Percentiles rank a stretch among this genome's conserved stretches.
Conservation (phyloP, 225 moss, liverwort and hornwort species). For the Climacium dendroides region DNA sequence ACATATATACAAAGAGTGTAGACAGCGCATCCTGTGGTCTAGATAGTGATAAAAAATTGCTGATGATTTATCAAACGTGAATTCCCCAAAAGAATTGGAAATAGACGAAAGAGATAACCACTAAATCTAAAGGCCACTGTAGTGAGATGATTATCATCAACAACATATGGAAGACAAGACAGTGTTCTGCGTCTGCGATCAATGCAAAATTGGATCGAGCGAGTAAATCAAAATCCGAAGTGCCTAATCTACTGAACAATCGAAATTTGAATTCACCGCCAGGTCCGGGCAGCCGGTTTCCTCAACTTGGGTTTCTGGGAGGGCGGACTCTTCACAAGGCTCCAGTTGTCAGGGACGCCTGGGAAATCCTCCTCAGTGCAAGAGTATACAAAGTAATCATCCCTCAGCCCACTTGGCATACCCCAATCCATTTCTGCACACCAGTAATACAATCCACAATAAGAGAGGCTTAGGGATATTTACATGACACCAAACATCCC, state of each 20-base stretch:
- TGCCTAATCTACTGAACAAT: background rate
- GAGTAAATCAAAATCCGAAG: background rate
- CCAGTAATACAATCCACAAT: background rate
- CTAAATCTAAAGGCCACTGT: background rate
- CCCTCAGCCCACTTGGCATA: conserved; percentile 9
- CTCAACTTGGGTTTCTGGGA: conserved; percentile 10
- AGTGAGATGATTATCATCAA: too few relatives aligned
- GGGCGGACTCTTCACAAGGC: conserved; percentile 30
- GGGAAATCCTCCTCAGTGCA: conserved; percentile 33
- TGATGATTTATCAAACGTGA: background rate
- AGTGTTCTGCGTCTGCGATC: background rate
- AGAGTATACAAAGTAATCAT: conserved; percentile 27
- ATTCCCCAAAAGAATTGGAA: conserved; percentile 17
- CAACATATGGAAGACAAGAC: background rate
- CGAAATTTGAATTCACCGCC: conserved; percentile 5
- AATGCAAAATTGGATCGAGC: conserved; percentile 16
- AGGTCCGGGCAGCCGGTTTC: conserved; percentile 21
- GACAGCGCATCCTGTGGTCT: background rate
- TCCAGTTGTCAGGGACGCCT: conserved; percentile 33
- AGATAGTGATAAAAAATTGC: background rate
- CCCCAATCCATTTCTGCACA: conserved; percentile 41
- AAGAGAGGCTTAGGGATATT: background rate
- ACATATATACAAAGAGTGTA: background rate
- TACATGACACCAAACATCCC: background rate
- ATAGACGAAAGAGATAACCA: background rate